These are phyloP conservation scores for Entrophospora sp. DNA, from an alignment of 192 early-diverging fungal genomes.

Conservation along the genomic window DNA sequence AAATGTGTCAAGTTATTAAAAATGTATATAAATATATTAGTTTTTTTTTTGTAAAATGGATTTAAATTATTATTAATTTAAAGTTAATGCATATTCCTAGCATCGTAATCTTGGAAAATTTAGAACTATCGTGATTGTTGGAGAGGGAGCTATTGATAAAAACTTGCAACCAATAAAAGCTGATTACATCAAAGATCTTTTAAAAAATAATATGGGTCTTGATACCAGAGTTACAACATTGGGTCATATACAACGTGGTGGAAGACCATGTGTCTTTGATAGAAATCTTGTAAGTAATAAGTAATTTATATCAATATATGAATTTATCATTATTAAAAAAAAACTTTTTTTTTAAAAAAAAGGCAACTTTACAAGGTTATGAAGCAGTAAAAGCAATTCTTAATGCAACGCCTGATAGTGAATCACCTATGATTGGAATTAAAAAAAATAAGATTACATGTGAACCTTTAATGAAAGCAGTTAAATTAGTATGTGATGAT, in stretches of 20 bases:
- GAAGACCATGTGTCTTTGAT: conserved; percentile 82
- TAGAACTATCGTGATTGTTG: conserved; percentile 91
- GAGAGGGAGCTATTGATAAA: conserved; percentile 91
- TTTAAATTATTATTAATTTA: background rate
- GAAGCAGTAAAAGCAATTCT: conserved; percentile 92
- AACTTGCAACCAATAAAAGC: conserved; percentile 80
- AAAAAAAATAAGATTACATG: conserved; percentile 79
- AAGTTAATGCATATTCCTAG: conserved; percentile 11
- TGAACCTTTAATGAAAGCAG: conserved; percentile 86
- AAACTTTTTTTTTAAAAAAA: background rate
- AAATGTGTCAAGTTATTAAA: conserved; percentile 75
- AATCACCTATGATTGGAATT: conserved; percentile 93
- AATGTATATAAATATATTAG: conserved; percentile 26
- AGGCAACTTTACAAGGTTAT: conserved; percentile 86
- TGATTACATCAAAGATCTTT: conserved; percentile 73
- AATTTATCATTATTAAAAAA: background rate
- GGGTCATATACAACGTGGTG: conserved; percentile 94
- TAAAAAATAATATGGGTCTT: conserved; percentile 67
- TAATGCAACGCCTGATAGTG: conserved; percentile 68
- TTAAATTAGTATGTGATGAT: conserved; percentile 53
- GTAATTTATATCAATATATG: background rate
- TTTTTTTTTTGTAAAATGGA: background rate
- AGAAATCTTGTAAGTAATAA: conserved; percentile 57
- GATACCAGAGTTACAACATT: conserved; percentile 93
- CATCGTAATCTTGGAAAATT: conserved; percentile 79